Base-by-base conservation (phyloP, 2,329 filamentous ascomycete genomes). In the Penicillium crustosum region DNA sequence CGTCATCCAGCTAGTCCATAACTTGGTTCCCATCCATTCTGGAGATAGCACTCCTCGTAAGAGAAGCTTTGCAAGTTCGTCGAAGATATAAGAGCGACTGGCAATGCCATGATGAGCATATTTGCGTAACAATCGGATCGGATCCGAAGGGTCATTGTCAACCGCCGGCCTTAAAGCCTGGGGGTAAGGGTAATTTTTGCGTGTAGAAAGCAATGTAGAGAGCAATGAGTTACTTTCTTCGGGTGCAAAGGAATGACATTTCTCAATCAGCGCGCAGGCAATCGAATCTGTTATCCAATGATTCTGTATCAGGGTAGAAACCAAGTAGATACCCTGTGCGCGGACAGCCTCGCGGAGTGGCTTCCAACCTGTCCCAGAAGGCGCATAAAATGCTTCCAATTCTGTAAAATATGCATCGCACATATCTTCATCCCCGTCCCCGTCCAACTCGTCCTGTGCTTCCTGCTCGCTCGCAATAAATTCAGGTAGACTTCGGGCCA, bases 341-440 rank as follows among this genome's bases (percentile, higher is more conserved):
- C 76, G 74, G 31, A 76, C 74, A 52, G 75, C 73, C 59, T 75
- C 72, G 25, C 74, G 75, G 17, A 78, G 66, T 41, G 76, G 76
- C 49, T 64, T 69, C 76, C 76, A 78, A 21, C 75, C 75, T 57
- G 60, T 59, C 25, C 68, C 68, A 44, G 63, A 58, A 13, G 70
- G 68, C 2, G 74, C 70, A 64, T 77, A 78, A 49, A 70, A 70
- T 31, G 67, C 61, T 57, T 78, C 75, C 50, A 78, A 57, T 56
- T 78, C 74, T 7, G 75, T 77, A 58, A 77, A 76, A 55, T 77
- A 75, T 49, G 68, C 69, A 66, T 75, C 70, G 33, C 72, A 76
- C 71, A 77, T 75, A 62, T 78, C 70, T 39, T 72, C 66, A 19
- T 74, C 71, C 5, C 65, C 64, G 39, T 73, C 65, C n/a, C 69